These are phyloP conservation scores for Auriscalpium orientale DNA, from an alignment of 768 basidiomycete species.

Conservation along the genomic window DNA sequence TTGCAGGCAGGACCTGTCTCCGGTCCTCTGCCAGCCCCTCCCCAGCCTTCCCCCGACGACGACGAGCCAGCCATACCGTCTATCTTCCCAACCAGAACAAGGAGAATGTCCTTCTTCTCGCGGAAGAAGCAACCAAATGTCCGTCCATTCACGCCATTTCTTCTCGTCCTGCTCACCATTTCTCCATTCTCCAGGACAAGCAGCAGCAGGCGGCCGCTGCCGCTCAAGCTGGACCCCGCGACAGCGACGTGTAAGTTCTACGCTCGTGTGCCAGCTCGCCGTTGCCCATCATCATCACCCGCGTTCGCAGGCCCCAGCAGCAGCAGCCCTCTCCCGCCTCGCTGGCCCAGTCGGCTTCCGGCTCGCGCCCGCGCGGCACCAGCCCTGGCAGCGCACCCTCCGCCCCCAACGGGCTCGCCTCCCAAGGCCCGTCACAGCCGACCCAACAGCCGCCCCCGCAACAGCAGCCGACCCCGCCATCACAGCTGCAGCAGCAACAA, in stretches of 20 bases:
- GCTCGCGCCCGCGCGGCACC: background rate
- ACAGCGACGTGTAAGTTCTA: constrained; percentile 1
- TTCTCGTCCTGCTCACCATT: background rate
- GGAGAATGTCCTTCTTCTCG: constrained; percentile 92
- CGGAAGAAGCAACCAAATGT: constrained; percentile 67
- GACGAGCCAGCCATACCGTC: constrained; percentile 59
- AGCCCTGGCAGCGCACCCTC: constrained; percentile 16
- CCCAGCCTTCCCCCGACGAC: constrained; percentile 1
- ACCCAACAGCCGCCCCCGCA: constrained; percentile 25
- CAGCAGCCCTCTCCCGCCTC: background rate
- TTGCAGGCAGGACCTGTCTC: constrained; percentile 3
- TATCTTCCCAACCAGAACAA: constrained; percentile 47
- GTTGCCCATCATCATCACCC: background rate
- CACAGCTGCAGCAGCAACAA: constrained; percentile 5
- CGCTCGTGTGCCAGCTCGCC: background rate
- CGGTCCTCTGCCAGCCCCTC: background rate
- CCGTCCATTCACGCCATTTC: constrained; percentile 1
- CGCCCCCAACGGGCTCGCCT: constrained; percentile 29
- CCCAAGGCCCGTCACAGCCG: constrained; percentile 17
- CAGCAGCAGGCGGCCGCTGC: constrained; percentile 1
- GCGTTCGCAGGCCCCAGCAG: background rate
- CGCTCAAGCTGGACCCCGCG: background rate
- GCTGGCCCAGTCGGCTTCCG: background rate
- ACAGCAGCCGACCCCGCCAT: constrained; percentile 21
- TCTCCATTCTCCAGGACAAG: constrained; percentile 10